These are phyloP conservation scores for Colletotrichum graminicola DNA, from an alignment of 2,329 filamentous ascomycete genomes.

Conservation along the genomic window DNA sequence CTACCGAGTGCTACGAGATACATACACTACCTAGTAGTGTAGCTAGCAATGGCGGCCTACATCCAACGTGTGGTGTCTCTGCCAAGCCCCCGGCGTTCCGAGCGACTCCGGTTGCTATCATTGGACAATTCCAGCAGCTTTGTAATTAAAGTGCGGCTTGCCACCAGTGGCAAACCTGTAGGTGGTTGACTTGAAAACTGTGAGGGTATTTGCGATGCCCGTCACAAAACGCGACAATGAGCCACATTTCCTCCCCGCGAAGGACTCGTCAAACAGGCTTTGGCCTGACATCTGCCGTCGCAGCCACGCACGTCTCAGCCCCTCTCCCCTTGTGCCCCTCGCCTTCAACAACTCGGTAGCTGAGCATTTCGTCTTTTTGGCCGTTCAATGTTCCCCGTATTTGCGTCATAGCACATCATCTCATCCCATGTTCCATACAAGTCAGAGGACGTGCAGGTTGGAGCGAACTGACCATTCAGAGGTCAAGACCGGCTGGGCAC, in stretches of 20 bases:
- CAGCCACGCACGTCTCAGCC: background rate
- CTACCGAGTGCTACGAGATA: too few relatives aligned
- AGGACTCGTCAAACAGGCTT: conserved; percentile 8
- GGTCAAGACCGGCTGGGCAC: background rate
- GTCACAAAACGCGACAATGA: background rate
- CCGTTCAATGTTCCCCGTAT: background rate
- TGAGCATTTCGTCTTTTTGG: background rate
- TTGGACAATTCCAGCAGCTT: background rate
- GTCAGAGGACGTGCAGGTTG: background rate
- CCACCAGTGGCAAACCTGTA: background rate
- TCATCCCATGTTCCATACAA: background rate
- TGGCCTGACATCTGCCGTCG: conserved; percentile 5
- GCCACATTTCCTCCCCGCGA: conserved; percentile 7
- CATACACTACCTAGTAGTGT: too few relatives aligned
- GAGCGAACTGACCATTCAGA: background rate
- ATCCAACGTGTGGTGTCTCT: background rate
- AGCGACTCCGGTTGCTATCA: background rate
- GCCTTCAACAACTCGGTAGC: background rate
- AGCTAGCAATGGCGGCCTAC: background rate
- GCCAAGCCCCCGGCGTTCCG: background rate
- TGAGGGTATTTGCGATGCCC: background rate
- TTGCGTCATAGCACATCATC: background rate
- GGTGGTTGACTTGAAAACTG: background rate
- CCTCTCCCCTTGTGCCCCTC: background rate
- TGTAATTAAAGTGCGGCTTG: background rate